phyloP scores from a whole-genome alignment of 176 grass and related monocot species.

The Carex scoparia region DNA sequence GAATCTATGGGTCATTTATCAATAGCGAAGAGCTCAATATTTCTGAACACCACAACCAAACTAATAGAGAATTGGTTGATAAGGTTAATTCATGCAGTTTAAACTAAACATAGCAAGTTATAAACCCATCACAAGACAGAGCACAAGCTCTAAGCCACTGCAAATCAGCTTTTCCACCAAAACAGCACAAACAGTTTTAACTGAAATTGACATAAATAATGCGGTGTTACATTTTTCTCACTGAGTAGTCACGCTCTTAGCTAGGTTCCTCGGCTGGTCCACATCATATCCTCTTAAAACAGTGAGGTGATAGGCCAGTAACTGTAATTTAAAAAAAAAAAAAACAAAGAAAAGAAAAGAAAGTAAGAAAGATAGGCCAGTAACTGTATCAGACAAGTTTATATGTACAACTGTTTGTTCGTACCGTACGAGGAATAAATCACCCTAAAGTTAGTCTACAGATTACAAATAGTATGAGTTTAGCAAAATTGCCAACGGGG shows the following conservation, averaged over 20 bases:
- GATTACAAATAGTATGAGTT: neutral
- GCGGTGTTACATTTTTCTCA: slow-evolving; percentile 7
- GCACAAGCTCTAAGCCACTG: neutral
- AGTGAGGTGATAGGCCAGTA: slow-evolving; percentile 48
- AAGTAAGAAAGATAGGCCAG: neutral
- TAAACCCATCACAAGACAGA: neutral
- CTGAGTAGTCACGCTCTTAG: slow-evolving; percentile 48
- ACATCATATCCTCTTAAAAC: slow-evolving; percentile 46
- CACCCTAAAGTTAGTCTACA: neutral
- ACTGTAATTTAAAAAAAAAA: slow-evolving; percentile 14
- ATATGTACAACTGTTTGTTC: neutral
- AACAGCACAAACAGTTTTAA: neutral
- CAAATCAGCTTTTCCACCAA: neutral
- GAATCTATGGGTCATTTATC: neutral
- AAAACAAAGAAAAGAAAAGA: neutral
- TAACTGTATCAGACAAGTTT: neutral
- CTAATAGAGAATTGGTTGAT: neutral
- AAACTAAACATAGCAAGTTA: neutral
- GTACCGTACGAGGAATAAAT: neutral
- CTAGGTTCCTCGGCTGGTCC: slow-evolving; percentile 48
- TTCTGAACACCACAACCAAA: neutral
- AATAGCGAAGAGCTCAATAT: neutral
- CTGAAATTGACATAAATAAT: neutral
- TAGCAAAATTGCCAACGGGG: neutral
- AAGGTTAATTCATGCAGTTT: neutral